phyloP scores from a whole-genome alignment of 2,329 filamentous ascomycete genomes.

The Blumeria hordei region DNA sequence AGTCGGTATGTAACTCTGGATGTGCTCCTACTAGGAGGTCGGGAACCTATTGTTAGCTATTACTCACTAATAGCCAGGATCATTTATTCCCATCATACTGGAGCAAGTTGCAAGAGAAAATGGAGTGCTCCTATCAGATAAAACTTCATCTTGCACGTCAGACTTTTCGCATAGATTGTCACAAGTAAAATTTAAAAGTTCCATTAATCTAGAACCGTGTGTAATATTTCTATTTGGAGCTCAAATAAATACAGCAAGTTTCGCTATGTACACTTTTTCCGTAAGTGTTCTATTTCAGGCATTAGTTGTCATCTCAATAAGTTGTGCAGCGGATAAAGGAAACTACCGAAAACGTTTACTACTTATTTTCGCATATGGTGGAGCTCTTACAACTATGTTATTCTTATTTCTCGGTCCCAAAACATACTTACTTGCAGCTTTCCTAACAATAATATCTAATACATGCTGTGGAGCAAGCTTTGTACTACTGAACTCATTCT shows the following conservation, averaged over 20 bases:
- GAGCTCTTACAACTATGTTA: slow-evolving; percentile 63
- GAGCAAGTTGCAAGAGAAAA: slow-evolving; percentile 85
- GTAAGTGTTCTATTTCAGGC: slow-evolving; percentile 76
- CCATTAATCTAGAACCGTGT: slow-evolving; percentile 33
- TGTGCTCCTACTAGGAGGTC: slow-evolving; percentile 5
- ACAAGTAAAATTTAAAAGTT: neutral
- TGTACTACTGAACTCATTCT: slow-evolving; percentile 82
- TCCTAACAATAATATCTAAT: slow-evolving; percentile 77
- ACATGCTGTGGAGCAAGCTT: slow-evolving; percentile 89
- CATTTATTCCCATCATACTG: slow-evolving; percentile 86
- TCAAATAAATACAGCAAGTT: slow-evolving; percentile 86
- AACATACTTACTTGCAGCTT: slow-evolving; percentile 55
- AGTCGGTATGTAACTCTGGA: slow-evolving; percentile 31
- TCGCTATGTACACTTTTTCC: slow-evolving; percentile 97
- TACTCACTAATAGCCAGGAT: slow-evolving; percentile 28
- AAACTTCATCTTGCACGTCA: slow-evolving; percentile 42
- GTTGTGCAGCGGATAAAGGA: slow-evolving; percentile 84
- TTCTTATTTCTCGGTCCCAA: slow-evolving; percentile 58
- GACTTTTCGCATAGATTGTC: slow-evolving; percentile 13
- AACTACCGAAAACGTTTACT: slow-evolving; percentile 75
- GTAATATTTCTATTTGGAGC: slow-evolving; percentile 59
- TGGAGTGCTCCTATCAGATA: slow-evolving; percentile 64
- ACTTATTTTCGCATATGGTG: slow-evolving; percentile 60
- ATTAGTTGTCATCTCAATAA: slow-evolving; percentile 83
- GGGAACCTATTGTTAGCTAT: neutral